Base-by-base conservation (phyloP, 495 filamentous ascomycete species). In the Aspergillus homomorphus region DNA sequence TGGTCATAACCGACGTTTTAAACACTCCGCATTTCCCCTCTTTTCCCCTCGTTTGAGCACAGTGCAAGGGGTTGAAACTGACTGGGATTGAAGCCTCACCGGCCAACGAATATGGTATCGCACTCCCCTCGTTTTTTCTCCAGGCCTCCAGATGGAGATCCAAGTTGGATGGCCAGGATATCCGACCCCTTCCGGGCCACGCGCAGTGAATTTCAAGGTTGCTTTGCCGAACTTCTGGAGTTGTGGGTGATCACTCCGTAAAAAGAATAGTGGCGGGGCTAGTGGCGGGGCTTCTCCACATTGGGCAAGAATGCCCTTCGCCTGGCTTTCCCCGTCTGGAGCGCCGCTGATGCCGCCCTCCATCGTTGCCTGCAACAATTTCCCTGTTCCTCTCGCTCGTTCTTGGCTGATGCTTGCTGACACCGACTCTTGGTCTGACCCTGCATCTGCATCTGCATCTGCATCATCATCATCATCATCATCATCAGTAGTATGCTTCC, bases 111-210 rank as follows among this genome's bases (percentile, higher is more conserved):
- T 57, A 54, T 16, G 61, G 64, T 49, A 64, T 57, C 41, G 57
- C 28, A 52, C 45, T 59, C 43, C 53, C 60, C 60, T 61, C 51
- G 42, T 62, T 59, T 62, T 62, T 59, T 62, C 63, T 65, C 63
- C 63, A 62, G 33, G 21, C 24, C 59, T 62, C 59, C 59, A 57
- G 59, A 28, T 43, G 20, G 24, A 16, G 2, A 44, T 48, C 45
- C 45, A n/a, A n/a, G n/a, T 28, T 50, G 20, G 21, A 30, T 23
- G 4, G 16, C 53, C 48, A 50, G 48, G 19, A 20, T 15, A 46
- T 55, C 54, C 49, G 59, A 50, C 43, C 30, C 38, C 20, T 61
- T 60, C 58, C 58, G 58, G 45, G 33, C 30, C 46, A 43, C 18
- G 20, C 24, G 53, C 28, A 23, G 44, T 42, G 20, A 28, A 16